Conservation (phyloP, 805 yeast species). For the Schwanniomyces occidentalis region DNA sequence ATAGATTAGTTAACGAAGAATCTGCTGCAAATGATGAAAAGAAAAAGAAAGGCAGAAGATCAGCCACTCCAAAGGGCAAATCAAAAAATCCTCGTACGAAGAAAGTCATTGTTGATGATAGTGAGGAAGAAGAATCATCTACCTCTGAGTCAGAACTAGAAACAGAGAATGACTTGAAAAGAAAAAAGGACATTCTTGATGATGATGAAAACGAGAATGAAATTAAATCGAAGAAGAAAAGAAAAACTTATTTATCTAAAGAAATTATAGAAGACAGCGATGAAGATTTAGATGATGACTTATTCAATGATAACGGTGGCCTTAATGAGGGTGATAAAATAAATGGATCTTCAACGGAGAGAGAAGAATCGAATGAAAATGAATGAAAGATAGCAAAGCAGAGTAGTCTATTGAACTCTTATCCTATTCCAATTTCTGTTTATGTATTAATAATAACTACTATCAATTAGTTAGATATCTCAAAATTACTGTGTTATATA, state of each 20-base stretch:
- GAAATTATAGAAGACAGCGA: conserved; percentile 49
- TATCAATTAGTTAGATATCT: too few relatives aligned
- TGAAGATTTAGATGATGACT: conserved; percentile 40
- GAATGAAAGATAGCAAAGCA: too few relatives aligned
- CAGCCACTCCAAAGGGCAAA: conserved; percentile 26
- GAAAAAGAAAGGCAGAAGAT: conserved; percentile 29
- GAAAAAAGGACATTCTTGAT: conserved; percentile 23
- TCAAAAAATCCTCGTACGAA: conserved; percentile 24
- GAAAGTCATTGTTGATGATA: conserved; percentile 35
- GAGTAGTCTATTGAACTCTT: too few relatives aligned
- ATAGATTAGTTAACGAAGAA: conserved; percentile 34
- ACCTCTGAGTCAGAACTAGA: conserved; percentile 18
- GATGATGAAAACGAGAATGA: conserved; percentile 9
- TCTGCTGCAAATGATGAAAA: conserved; percentile 45
- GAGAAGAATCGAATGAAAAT: too few relatives aligned
- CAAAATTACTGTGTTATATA: too few relatives aligned
- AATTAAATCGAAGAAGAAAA: conserved; percentile 22
- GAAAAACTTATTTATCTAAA: conserved; percentile 26
- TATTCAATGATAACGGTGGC: conserved; percentile 27
- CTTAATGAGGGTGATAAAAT: conserved; percentile 14
- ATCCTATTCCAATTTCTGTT: too few relatives aligned
- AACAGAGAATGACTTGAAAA: conserved; percentile 21
- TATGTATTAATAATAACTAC: too few relatives aligned
- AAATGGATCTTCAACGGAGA: too few relatives aligned
- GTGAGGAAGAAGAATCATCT: conserved; percentile 28